phyloP scores from a whole-genome alignment of 2,329 filamentous ascomycete genomes.

The Cryphonectria parasitica region DNA sequence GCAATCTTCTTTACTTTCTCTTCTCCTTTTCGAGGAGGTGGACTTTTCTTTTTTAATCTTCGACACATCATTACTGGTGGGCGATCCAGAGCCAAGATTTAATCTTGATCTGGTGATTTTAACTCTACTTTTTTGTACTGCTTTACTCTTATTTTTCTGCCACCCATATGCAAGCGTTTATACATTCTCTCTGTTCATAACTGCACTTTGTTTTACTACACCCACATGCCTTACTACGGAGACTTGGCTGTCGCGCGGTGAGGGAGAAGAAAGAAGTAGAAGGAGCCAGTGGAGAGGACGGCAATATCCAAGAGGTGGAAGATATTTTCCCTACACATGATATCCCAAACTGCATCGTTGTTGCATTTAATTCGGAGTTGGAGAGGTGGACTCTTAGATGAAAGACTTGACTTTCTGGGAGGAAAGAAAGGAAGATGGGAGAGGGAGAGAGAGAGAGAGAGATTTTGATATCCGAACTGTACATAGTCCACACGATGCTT shows the following conservation, averaged over 20 bases:
- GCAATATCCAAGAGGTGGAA: conserved; percentile 5
- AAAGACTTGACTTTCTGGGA: not conserved
- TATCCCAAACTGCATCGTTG: conserved; percentile 11
- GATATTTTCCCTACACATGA: conserved; percentile 5
- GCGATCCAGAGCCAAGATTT: conserved; percentile 10
- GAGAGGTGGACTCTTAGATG: not conserved
- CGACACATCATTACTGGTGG: conserved; percentile 7
- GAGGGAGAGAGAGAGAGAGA: too few species aligned
- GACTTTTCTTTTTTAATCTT: conserved; percentile 7
- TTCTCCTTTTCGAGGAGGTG: not conserved
- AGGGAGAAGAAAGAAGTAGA: not conserved
- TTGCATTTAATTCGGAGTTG: conserved; percentile 13
- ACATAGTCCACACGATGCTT: not conserved
- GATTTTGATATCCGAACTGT: not conserved
- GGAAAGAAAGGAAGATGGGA: not conserved
- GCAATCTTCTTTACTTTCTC: not conserved
- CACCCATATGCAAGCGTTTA: conserved; percentile 6
- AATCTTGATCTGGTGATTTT: conserved; percentile 21
- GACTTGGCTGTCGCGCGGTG: not conserved
- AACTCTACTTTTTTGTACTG: conserved; percentile 5
- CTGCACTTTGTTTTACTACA: conserved; percentile 16
- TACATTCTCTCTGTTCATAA: conserved; percentile 24
- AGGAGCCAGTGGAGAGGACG: not conserved
- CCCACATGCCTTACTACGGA: not conserved
- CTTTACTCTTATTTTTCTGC: conserved; percentile 7